Evolutionary conservation across 2,329 filamentous ascomycete genomes (phyloP).

Genomic region (Bipolaris cookei): DNA sequence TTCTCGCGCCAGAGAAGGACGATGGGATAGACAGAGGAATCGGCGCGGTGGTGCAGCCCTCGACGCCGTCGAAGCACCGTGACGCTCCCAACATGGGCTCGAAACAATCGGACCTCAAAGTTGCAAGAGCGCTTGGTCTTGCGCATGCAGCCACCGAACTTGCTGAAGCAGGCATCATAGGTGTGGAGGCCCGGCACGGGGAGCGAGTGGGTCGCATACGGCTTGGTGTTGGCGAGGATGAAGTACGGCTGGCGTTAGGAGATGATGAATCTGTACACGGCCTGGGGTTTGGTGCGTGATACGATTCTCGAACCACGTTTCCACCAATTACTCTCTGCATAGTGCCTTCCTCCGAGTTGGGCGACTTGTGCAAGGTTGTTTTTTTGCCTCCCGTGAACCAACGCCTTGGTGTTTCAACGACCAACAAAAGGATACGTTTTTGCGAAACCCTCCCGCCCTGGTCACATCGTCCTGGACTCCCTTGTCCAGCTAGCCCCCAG

Average conservation of each 20-base stretch:
- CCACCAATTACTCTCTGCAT: not conserved
- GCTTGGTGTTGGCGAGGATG: slow-evolving; percentile 85
- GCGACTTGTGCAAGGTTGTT: slow-evolving; percentile 10
- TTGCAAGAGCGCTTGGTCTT: slow-evolving; percentile 61
- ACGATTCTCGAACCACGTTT: slow-evolving; percentile 3
- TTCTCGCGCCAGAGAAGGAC: slow-evolving; percentile 56
- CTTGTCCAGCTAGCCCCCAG: slow-evolving; percentile 2
- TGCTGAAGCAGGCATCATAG: slow-evolving; percentile 84
- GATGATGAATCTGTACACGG: slow-evolving; percentile 88
- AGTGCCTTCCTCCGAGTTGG: not conserved
- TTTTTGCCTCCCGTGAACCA: not conserved
- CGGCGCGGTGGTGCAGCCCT: slow-evolving; percentile 13
- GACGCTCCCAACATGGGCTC: slow-evolving; percentile 23
- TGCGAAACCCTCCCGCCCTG: not conserved
- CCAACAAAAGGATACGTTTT: slow-evolving; percentile 15
- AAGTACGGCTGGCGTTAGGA: slow-evolving; percentile 84
- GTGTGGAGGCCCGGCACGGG: slow-evolving; percentile 76
- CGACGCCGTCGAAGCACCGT: slow-evolving; percentile 27
- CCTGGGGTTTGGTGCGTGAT: slow-evolving; percentile 60
- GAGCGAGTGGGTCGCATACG: slow-evolving; percentile 88
- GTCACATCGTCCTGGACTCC: slow-evolving; percentile 6
- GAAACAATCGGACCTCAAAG: slow-evolving; percentile 42
- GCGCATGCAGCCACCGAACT: slow-evolving; percentile 80
- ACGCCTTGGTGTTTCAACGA: not conserved
- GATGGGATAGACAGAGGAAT: slow-evolving; percentile 24